Percentiles rank a stretch among this genome's conserved stretches.
phyloP scores from a whole-genome alignment of 345 rosid species.

The Camelina sativa region DNA sequence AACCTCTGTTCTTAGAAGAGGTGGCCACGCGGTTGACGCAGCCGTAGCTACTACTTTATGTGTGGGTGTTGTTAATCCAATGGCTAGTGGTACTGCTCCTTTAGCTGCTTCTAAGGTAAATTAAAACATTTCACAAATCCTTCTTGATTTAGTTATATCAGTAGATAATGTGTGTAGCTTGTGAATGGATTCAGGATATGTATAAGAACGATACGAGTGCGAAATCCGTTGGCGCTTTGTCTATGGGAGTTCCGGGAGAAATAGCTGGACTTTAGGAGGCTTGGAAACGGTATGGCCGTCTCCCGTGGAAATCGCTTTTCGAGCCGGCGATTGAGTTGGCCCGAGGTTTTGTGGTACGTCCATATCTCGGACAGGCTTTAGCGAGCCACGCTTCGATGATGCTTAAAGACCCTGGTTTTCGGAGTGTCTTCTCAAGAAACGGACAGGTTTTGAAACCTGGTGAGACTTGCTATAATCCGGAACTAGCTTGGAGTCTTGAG shows the following conservation, averaged over 20 bases:
- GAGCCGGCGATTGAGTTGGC: conserved; percentile 77
- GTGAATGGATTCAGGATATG: conserved; percentile 59
- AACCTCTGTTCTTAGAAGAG: conserved; percentile 66
- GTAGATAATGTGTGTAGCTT: not conserved
- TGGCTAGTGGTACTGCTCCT: conserved; percentile 94
- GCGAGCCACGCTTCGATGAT: conserved; percentile 33
- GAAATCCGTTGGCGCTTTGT: conserved; percentile 67
- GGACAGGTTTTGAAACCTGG: conserved; percentile 68
- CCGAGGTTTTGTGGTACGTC: conserved; percentile 66
- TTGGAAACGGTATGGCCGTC: conserved; percentile 73
- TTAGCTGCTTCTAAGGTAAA: conserved; percentile 71
- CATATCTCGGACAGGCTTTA: conserved; percentile 58
- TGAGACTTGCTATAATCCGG: conserved; percentile 61
- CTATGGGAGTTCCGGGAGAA: conserved; percentile 96
- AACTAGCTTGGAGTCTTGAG: conserved; percentile 67
- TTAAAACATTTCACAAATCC: conserved; percentile 20
- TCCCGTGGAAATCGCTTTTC: conserved; percentile 73
- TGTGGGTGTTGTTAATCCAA: conserved; percentile 81
- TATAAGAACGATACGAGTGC: conserved; percentile 53
- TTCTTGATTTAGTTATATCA: not conserved
- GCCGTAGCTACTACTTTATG: conserved; percentile 84
- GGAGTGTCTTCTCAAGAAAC: conserved; percentile 66
- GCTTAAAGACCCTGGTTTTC: conserved; percentile 64
- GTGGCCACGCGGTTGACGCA: conserved; percentile 96
- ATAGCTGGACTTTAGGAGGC: conserved; percentile 88